Conservation (phyloP, 768 basidiomycete species). For the Boletus vermiculosoides region DNA sequence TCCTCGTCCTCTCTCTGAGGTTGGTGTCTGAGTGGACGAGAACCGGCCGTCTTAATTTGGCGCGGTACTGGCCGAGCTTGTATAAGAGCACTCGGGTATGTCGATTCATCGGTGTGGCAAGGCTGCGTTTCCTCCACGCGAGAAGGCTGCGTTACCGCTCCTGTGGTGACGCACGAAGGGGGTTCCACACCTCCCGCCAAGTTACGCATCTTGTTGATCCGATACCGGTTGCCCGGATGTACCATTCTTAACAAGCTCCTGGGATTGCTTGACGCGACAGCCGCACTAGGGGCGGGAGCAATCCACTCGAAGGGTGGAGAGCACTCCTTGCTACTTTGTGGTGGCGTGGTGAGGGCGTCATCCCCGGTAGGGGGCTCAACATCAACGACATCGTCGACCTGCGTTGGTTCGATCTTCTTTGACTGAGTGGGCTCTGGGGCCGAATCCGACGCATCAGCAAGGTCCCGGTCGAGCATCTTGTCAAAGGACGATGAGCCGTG, state of each 20-base stretch:
- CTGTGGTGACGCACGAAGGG: constrained; percentile 9
- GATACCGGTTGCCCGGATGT: constrained; percentile 33
- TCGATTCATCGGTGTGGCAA: neutral
- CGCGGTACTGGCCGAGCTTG: constrained; percentile 1
- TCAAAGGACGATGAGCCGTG: constrained; percentile 43
- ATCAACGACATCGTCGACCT: constrained; percentile 2
- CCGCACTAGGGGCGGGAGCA: constrained; percentile 13
- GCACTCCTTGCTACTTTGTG: neutral
- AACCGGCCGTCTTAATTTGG: neutral
- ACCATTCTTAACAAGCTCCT: constrained; percentile 34
- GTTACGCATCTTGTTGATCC: constrained; percentile 27
- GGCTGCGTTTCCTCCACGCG: constrained; percentile 20
- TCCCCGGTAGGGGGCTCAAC: constrained; percentile 1
- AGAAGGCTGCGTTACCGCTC: constrained; percentile 19
- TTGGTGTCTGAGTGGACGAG: neutral
- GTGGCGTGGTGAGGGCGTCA: neutral
- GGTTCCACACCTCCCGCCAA: constrained; percentile 23
- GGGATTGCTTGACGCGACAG: constrained; percentile 26
- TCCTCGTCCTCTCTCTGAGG: neutral
- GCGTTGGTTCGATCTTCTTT: constrained; percentile 6
- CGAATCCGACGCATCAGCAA: constrained; percentile 23
- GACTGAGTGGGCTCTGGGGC: constrained; percentile 21
- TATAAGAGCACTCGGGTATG: neutral
- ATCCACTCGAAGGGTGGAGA: constrained; percentile 24
- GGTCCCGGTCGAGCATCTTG: constrained; percentile 37